phyloP scores from a whole-genome alignment of 495 filamentous ascomycete genomes.

The Lepidopterella palustris region DNA sequence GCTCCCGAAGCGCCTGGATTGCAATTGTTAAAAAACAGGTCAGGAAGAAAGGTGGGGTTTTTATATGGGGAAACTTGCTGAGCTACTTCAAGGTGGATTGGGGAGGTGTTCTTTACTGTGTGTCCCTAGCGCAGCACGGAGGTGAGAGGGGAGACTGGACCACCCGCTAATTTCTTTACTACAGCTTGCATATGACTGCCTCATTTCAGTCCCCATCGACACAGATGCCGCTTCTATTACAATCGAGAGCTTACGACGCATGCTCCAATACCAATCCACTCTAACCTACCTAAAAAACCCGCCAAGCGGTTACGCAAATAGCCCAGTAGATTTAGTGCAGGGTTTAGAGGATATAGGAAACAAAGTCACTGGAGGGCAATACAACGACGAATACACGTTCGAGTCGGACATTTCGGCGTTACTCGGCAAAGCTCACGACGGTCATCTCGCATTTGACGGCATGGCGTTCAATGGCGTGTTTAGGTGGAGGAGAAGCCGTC shows the following conservation, averaged over 20 bases:
- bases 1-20: too few relatives aligned
- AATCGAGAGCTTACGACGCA: constrained; percentile 9
- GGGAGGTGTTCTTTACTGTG: not conserved
- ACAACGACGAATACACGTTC: constrained; percentile 30
- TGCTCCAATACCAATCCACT: constrained; percentile 23
- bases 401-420: constrained; percentile 27
- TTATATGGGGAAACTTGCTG: not conserved
- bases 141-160: not conserved
- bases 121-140: not conserved
- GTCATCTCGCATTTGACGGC: constrained; percentile 22
- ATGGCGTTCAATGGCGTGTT: constrained; percentile 23
- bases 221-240: constrained; percentile 18
- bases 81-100: not conserved
- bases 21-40: not conserved
- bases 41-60: not conserved
- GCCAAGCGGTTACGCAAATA: constrained; percentile 23
- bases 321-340: constrained; percentile 23
- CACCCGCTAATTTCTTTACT: not conserved
- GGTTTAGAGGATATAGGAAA: constrained; percentile 24
- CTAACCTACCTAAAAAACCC: constrained; percentile 30
- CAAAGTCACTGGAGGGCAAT: constrained; percentile 23
- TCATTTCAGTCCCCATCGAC: constrained; percentile 28
- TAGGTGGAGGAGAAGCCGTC: constrained; percentile 18
- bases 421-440: constrained; percentile 26
- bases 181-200: constrained; percentile 27